Conservation (phyloP, 2,329 filamentous ascomycete species). For the Paraconiothyrium brasiliense region DNA sequence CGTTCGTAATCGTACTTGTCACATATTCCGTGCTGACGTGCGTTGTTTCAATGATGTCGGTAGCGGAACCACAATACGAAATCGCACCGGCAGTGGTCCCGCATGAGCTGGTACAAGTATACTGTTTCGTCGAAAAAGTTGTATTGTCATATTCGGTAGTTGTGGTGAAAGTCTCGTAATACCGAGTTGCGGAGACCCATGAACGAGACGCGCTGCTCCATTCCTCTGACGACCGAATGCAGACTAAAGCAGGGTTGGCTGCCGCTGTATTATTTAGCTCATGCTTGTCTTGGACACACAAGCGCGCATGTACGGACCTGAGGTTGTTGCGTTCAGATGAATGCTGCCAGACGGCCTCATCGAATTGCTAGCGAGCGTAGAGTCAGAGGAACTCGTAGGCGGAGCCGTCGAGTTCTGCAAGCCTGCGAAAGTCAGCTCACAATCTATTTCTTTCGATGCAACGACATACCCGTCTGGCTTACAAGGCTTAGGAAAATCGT, state of each 20-base stretch:
- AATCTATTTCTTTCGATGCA: not conserved
- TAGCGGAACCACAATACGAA: conserved; percentile 25
- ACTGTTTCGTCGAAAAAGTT: conserved; percentile 13
- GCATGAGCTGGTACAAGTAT: conserved; percentile 26
- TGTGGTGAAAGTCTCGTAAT: not conserved
- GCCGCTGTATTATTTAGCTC: not conserved
- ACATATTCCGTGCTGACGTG: not conserved
- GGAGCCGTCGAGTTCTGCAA: conserved; percentile 8
- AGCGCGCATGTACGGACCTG: not conserved
- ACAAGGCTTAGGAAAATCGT: conserved; percentile 5
- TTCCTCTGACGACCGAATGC: conserved; percentile 7
- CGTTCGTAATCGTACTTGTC: conserved; percentile 6
- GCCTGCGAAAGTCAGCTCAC: not conserved
- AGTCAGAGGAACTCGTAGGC: not conserved
- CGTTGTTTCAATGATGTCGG: conserved; percentile 18
- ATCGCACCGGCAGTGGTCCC: conserved; percentile 17
- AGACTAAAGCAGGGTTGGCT: conserved; percentile 7
- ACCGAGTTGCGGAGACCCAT: not conserved
- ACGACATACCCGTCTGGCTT: not conserved
- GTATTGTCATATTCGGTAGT: conserved; percentile 18
- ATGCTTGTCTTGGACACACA: not conserved
- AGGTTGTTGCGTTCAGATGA: not conserved
- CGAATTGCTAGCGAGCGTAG: not conserved
- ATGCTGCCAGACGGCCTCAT: not conserved
- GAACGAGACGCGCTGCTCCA: not conserved